Percentiles rank a stretch among this genome's conserved stretches.
phyloP scores from a whole-genome alignment of 2,329 filamentous ascomycete genomes.

The Scedosporium dehoogii region DNA sequence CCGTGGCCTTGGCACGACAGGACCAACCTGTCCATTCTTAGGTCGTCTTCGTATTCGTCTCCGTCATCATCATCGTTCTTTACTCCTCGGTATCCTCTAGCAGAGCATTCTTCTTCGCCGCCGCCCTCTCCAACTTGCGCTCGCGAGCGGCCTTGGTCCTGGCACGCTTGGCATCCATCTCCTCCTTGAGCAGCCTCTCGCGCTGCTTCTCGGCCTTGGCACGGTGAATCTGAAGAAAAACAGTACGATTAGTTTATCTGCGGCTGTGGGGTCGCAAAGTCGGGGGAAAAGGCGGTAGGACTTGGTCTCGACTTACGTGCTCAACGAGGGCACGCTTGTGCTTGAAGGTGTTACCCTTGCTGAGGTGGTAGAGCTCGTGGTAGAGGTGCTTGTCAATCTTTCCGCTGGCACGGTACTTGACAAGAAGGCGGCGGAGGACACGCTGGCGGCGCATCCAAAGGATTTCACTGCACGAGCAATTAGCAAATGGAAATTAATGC shows the following conservation, averaged over 20 bases:
- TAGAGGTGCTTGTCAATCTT: conserved; percentile 99
- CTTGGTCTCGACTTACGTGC: conserved; percentile 68
- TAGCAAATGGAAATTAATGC: background rate
- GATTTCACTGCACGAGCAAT: conserved; percentile 60
- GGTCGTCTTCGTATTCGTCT: conserved; percentile 32
- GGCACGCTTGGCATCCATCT: conserved; percentile 99
- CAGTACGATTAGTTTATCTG: background rate
- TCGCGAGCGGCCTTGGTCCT: conserved; percentile 99
- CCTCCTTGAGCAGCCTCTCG: conserved; percentile 92
- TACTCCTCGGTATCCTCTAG: conserved; percentile 56
- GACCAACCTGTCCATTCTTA: conserved; percentile 1
- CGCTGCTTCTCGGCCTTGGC: conserved; percentile 99
- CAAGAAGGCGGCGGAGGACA: conserved; percentile 95
- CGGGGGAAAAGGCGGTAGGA: background rate
- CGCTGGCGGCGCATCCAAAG: conserved; percentile 99
- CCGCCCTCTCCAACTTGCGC: conserved; percentile 88
- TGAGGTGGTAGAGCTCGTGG: conserved; percentile 99
- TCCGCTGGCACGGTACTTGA: conserved; percentile 99
- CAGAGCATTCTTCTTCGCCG: conserved; percentile 83
- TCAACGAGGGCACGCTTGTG: conserved; percentile 99
- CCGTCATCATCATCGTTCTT: conserved; percentile 14
- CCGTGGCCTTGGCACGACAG: conserved; percentile 13
- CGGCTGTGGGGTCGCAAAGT: background rate
- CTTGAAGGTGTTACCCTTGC: conserved; percentile 99
- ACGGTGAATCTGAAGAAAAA: conserved; percentile 75